phyloP scores from a whole-genome alignment of 805 yeast genomes.

The Starmerella bombi region DNA sequence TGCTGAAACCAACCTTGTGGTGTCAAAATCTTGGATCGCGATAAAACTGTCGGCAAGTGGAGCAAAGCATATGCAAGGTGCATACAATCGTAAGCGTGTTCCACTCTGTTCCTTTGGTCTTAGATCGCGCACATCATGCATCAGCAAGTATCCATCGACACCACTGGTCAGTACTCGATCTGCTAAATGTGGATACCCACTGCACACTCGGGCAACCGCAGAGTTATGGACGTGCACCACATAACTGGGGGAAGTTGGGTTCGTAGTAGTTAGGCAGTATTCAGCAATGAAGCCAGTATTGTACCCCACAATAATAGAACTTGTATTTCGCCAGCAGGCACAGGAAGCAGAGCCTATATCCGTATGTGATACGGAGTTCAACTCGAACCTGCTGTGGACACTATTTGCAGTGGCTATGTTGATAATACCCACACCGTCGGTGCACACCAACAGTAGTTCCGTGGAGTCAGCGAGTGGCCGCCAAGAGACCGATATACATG shows the following conservation, averaged over 20 bases:
- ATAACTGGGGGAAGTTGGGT: slow-evolving; percentile 28
- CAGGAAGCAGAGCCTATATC: slow-evolving; percentile 30
- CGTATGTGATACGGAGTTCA: slow-evolving; percentile 28
- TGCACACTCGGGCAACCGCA: slow-evolving; percentile 28
- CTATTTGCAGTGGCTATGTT: not conserved
- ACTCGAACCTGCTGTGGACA: slow-evolving; percentile 5
- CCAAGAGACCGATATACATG: not conserved
- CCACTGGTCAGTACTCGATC: slow-evolving; percentile 29
- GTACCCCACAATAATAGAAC: slow-evolving; percentile 42
- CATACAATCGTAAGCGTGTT: slow-evolving; percentile 7
- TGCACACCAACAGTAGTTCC: not conserved
- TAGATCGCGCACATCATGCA: slow-evolving; percentile 28
- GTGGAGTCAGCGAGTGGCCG: not conserved
- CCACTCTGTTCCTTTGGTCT: slow-evolving; percentile 10
- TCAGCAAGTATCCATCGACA: slow-evolving; percentile 33
- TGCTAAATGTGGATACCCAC: slow-evolving; percentile 30
- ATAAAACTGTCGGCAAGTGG: slow-evolving; percentile 27
- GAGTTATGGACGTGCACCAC: slow-evolving; percentile 31
- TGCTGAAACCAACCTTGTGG: slow-evolving; percentile 29
- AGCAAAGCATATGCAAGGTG: slow-evolving; percentile 18
- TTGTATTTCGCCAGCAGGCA: slow-evolving; percentile 36
- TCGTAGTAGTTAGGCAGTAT: slow-evolving; percentile 33
- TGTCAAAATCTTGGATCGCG: slow-evolving; percentile 32
- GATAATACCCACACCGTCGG: not conserved
- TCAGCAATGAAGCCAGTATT: slow-evolving; percentile 49